Percentiles rank a stretch among this genome's conserved stretches.
Conservation (phyloP, 106 monocot species). For the Dioscorea zingiberensis region DNA sequence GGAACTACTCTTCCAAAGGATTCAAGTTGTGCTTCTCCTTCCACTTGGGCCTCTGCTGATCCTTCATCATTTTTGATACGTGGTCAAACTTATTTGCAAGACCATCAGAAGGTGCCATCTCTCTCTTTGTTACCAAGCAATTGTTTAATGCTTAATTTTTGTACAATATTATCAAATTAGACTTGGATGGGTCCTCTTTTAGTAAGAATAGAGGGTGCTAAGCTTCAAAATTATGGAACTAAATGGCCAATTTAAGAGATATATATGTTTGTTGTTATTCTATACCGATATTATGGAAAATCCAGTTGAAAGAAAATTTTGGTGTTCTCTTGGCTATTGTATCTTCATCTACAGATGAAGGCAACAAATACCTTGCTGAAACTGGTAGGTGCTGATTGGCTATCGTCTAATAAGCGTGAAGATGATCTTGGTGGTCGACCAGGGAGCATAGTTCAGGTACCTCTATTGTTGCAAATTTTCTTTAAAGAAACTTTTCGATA, state of each 20-base stretch:
- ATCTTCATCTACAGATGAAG: constrained; percentile 41
- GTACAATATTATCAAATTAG: no score
- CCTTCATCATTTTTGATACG: constrained; percentile 83
- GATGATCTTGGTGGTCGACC: constrained; percentile 82
- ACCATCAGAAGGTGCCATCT: constrained; percentile 65
- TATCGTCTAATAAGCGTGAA: constrained; percentile 90
- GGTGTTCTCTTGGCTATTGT: no score
- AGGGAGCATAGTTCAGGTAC: constrained; percentile 88
- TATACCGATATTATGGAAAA: no score
- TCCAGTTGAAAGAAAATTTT: no score
- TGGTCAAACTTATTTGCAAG: constrained; percentile 75
- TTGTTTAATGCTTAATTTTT: no score
- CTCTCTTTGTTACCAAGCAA: no score
- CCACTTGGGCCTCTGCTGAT: constrained; percentile 84
- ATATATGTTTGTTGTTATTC: no score
- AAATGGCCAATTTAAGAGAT: no score
- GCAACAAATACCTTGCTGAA: constrained; percentile 80
- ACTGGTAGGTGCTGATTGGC: constrained; percentile 94
- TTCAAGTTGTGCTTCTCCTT: constrained; percentile 30
- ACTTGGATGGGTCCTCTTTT: no score
- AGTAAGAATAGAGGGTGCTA: no score
- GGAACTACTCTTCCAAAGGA: constrained; percentile 87
- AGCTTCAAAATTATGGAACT: no score
- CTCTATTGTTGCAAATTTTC: background rate
- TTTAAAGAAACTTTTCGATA: background rate